These are phyloP conservation scores for Andalucia godoyi DNA, from an alignment of 78 protist genomes.

Conservation along the genomic window DNA sequence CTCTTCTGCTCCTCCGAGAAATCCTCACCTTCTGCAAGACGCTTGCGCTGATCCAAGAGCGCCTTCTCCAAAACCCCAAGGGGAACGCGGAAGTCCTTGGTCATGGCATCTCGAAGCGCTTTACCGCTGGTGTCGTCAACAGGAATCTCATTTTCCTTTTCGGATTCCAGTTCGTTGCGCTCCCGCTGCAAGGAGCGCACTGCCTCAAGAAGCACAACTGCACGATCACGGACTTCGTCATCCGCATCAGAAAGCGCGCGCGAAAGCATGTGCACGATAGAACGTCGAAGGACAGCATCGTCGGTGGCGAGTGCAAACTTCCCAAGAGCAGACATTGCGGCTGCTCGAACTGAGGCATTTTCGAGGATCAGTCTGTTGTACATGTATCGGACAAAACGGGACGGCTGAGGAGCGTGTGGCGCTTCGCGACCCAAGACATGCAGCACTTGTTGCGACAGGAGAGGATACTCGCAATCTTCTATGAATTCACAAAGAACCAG, in stretches of 20 bases:
- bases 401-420: slow-evolving; percentile 65
- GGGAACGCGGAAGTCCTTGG: background rate
- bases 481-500: slow-evolving; percentile 87
- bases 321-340: slow-evolving; percentile 85
- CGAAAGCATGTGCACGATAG: slow-evolving; percentile 39
- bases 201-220: slow-evolving; percentile 38
- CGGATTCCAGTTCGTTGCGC: background rate
- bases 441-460: slow-evolving; percentile 69
- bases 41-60: background rate
- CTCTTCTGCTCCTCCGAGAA: background rate
- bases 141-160: background rate
- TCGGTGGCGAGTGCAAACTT: slow-evolving; percentile 71
- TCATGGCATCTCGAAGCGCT: background rate
- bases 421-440: slow-evolving; percentile 82
- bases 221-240: slow-evolving; percentile 92
- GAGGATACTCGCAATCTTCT: slow-evolving; percentile 95
- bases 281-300: slow-evolving; percentile 31
- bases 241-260: slow-evolving; percentile 59
- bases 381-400: slow-evolving; percentile 80
- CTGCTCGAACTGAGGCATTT: slow-evolving; percentile 74
- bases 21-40: background rate
- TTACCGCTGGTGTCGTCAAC: background rate
- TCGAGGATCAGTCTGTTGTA: slow-evolving; percentile 88
- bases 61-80: background rate
- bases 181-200: slow-evolving; percentile 28